These are phyloP conservation scores for Gymnopilus dilepis DNA, from an alignment of 768 basidiomycete species.

Conservation along the genomic window DNA sequence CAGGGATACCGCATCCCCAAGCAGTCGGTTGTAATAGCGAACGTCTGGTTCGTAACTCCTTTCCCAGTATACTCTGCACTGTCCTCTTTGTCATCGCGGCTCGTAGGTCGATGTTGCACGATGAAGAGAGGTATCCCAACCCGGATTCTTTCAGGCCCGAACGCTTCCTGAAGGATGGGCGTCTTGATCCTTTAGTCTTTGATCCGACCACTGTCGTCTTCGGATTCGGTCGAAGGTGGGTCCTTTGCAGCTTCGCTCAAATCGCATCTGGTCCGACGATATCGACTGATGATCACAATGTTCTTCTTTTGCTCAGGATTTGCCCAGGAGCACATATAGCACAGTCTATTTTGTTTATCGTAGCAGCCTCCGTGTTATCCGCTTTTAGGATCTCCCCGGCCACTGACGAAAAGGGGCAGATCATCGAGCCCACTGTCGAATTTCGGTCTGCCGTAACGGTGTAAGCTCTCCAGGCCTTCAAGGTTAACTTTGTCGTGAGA, in stretches of 20 bases:
- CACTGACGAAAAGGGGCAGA: slow-evolving; percentile 27
- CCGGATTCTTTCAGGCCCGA: slow-evolving; percentile 44
- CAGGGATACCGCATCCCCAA: slow-evolving; percentile 52
- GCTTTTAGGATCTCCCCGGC: slow-evolving; percentile 36
- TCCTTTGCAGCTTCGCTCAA: neutral
- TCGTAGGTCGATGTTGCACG: slow-evolving; percentile 36
- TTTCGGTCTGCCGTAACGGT: slow-evolving; percentile 25
- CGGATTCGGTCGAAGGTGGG: slow-evolving; percentile 45
- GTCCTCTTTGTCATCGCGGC: neutral
- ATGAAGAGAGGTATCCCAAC: slow-evolving; percentile 34
- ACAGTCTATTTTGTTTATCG: slow-evolving; percentile 29
- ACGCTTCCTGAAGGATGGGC: slow-evolving; percentile 47
- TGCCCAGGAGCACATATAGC: slow-evolving; percentile 34
- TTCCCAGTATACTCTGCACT: neutral
- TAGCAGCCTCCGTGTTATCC: slow-evolving; percentile 35
- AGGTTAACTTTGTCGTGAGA: neutral
- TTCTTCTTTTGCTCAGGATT: slow-evolving; percentile 9
- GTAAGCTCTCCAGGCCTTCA: slow-evolving; percentile 13
- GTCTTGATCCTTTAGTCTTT: slow-evolving; percentile 33
- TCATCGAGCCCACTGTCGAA: slow-evolving; percentile 24
- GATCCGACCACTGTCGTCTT: slow-evolving; percentile 42
- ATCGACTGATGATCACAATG: neutral
- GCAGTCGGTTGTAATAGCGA: slow-evolving; percentile 40
- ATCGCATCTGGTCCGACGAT: neutral
- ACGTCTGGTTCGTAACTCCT: slow-evolving; percentile 34